Evolutionary conservation across 139 green algal genomes (phyloP), one percentile per base, ranked within the genome.

Genomic region (Yamagishiella unicocca): DNA sequence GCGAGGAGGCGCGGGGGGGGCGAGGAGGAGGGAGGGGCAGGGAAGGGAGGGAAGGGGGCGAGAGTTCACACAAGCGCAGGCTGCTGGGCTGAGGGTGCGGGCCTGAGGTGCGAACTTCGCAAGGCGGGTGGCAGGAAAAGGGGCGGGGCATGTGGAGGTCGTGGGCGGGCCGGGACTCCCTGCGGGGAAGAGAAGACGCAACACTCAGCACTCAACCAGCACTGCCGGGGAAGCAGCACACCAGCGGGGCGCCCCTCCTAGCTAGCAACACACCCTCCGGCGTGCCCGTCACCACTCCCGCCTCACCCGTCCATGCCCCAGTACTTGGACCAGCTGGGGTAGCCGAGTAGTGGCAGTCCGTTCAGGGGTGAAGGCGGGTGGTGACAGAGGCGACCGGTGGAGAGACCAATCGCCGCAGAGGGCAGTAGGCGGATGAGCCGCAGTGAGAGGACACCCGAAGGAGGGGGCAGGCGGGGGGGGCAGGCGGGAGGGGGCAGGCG

Each of bases 221-320:
- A n/a, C n/a, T n/a, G n/a, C n/a, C n/a, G n/a, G n/a, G n/a, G n/a
- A n/a, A n/a, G n/a, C n/a, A n/a, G n/a, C n/a, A n/a, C n/a, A n/a
- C n/a, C n/a, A n/a, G n/a, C n/a, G n/a, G n/a, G n/a, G n/a, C n/a
- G n/a, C n/a, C n/a, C n/a, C n/a, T n/a, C n/a, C n/a, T n/a, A n/a
- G n/a, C n/a, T n/a, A n/a, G n/a, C n/a, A n/a, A n/a, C n/a, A n/a
- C n/a, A n/a, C n/a, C n/a, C n/a, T n/a, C n/a, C n/a, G 19, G 6
- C 22, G 58, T 24, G 6, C 14, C 58, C 58, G 19, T 17, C 58
- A 27, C 33, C 9, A 35, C 17, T 42, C 27, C 42, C 1, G 8
- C 7, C 88, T 91, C 43, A 89, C 88, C 88, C 88, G 68, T 87
- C 67, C 62, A 87, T 81, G 81, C 83, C 87, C 87, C 87, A 91